These are phyloP conservation scores for Brassica hybrid DNA, from an alignment of 441 rosid species.

Conservation along the genomic window DNA sequence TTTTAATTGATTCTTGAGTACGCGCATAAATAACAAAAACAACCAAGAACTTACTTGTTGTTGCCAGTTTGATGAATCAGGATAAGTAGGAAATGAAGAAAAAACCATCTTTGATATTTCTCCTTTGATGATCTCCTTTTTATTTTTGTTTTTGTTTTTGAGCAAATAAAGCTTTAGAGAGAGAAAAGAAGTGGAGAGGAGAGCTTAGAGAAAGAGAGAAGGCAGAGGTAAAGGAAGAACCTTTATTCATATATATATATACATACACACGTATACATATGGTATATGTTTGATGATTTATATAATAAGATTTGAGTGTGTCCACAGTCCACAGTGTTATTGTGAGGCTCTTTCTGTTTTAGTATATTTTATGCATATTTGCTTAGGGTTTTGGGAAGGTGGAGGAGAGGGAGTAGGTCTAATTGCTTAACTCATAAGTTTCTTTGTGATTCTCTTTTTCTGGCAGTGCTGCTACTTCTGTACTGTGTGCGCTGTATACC, in stretches of 20 bases:
- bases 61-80: slow-evolving; percentile 73
- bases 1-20: slow-evolving; percentile 30
- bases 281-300: slow-evolving; percentile 23
- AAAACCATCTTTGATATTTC: slow-evolving; percentile 55
- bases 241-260: slow-evolving; percentile 39
- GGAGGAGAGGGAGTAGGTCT: slow-evolving; percentile 32
- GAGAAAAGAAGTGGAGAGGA: slow-evolving; percentile 40
- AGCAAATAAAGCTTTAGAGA: slow-evolving; percentile 45
- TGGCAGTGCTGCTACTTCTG: slow-evolving; percentile 36
- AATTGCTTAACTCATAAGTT: slow-evolving; percentile 47
- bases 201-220: slow-evolving; percentile 45
- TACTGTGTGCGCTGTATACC: slow-evolving; percentile 20
- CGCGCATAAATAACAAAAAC: slow-evolving; percentile 34
- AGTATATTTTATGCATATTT: slow-evolving; percentile 32
- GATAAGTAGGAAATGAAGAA: slow-evolving; percentile 60
- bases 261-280: slow-evolving; percentile 25
- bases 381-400: slow-evolving; percentile 43
- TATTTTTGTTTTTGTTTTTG: slow-evolving; percentile 26
- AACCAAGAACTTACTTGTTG: slow-evolving; percentile 55
- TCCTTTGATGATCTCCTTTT: slow-evolving; percentile 42
- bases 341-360: slow-evolving; percentile 36
- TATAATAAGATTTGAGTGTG: slow-evolving; percentile 36
- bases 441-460: slow-evolving; percentile 41
- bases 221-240: slow-evolving; percentile 40
- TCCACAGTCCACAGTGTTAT: slow-evolving; percentile 34